A percentile compares a stretch with the other conserved stretches of the same genome.
These are phyloP conservation scores for Hypoxylon sp. DNA, from an alignment of 2,329 filamentous ascomycete genomes.

Conservation along the genomic window DNA sequence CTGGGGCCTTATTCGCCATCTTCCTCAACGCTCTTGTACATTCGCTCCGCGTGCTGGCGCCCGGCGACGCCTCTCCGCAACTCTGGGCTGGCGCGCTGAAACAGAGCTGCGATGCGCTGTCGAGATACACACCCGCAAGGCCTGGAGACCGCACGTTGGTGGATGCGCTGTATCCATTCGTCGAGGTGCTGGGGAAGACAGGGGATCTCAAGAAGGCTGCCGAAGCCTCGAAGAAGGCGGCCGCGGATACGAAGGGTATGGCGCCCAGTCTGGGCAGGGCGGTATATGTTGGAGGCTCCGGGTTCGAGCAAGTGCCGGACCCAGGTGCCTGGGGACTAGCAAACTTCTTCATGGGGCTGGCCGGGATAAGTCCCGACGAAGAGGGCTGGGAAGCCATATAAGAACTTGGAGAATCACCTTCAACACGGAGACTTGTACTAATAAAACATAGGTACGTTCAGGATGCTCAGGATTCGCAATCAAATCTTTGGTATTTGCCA, in stretches of 20 bases:
- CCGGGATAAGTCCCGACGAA: constrained; percentile 58
- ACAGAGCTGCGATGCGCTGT: constrained; percentile 73
- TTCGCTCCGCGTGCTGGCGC: constrained; percentile 56
- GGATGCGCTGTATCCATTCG: constrained; percentile 89
- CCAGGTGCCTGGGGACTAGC: constrained; percentile 78
- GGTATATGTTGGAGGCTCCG: constrained; percentile 81
- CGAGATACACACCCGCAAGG: constrained; percentile 86
- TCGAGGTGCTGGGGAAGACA: constrained; percentile 71
- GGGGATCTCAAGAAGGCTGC: constrained; percentile 77
- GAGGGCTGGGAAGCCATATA: constrained; percentile 49
- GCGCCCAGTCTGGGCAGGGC: constrained; percentile 83
- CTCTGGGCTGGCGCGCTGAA: constrained; percentile 72
- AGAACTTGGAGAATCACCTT: constrained; percentile 13
- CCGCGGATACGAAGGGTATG: constrained; percentile 90
- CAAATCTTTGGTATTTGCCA: constrained; percentile 28
- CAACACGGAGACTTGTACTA: constrained; percentile 15
- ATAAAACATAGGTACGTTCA: constrained; percentile 10
- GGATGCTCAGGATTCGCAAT: constrained; percentile 16
- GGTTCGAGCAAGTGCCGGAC: constrained; percentile 71
- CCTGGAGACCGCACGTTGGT: constrained; percentile 90
- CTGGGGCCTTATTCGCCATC: constrained; percentile 74
- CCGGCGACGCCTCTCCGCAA: constrained; percentile 51
- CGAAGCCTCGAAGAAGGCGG: constrained; percentile 75
- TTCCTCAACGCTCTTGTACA: constrained; percentile 87
- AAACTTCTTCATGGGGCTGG: constrained; percentile 82